Evolutionary conservation across 2,329 filamentous ascomycete genomes (phyloP), one percentile per base, ranked within the genome.

Genomic region (Penicillium sp.): DNA sequence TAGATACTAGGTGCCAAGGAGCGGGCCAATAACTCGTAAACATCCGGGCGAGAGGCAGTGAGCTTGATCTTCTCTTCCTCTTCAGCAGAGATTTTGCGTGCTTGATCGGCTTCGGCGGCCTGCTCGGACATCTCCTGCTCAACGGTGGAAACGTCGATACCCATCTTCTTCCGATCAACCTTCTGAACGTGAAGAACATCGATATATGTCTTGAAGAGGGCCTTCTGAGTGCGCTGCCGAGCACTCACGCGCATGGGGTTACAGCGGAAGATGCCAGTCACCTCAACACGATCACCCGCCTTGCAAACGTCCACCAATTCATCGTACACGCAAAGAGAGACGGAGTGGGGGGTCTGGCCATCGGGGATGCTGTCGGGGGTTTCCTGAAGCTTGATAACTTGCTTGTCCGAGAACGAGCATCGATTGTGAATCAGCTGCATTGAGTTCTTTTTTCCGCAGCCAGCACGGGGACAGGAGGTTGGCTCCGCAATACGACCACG

Each of bases 361-460:
- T 95, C 87, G 42, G 93, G 93, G 15, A 98, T 87, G 32, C 84
- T 89, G 69, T 98, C 93, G 0, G 93, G 93, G 0, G 93, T 98
- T 72, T 98, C 93, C 72, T 98, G 93, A 35, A 98, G 78, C 71
- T 98, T 98, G 74, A 98, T 95, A 52, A 98, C 89, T 69, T 98
- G 93, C 76, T 98, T 98, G 69, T 98, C 93, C 47, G 91, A 87
- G 64, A 98, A 98, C 7, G 82, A 81, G 60, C 90, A 97, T 53
- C 93, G 86, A 71, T 98, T 98, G 76, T 98, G 93, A 18, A 97
- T 81, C 59, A 98, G 95, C 66, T 96, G 89, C 92, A 98, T 97
- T 1, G 92, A 95, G 73, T 98, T 97, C 67, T 86, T 87, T 47
- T 87, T 84, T 43, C 82, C 79, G 74, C 93, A 98, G 47, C 87